Conservation (phyloP, 768 basidiomycete species). For the Podaxis sp. region DNA sequence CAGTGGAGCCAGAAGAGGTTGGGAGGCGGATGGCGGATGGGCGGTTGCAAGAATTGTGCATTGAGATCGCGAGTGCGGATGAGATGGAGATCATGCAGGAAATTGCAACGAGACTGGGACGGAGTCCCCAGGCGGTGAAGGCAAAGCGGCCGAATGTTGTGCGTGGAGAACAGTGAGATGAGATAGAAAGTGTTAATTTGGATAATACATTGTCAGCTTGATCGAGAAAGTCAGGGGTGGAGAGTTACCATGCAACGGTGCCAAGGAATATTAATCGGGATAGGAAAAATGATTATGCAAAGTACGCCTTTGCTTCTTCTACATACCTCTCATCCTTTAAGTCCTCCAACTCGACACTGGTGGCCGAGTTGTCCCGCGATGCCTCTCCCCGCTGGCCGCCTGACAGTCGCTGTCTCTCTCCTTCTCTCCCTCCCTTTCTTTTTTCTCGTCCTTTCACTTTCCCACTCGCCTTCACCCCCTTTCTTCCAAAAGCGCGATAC, state of each 20-base stretch:
- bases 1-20: slow-evolving; percentile 34
- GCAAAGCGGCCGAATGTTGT: not conserved
- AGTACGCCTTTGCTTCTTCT: not conserved
- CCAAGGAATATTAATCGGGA: not conserved
- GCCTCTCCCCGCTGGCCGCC: slow-evolving; percentile 1
- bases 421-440: not conserved
- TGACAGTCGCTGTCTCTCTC: not conserved
- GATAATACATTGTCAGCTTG: not conserved
- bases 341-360: slow-evolving; percentile 3
- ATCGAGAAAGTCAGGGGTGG: not conserved
- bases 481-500: not conserved
- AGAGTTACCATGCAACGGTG: slow-evolving; percentile 10
- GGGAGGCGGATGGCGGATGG: slow-evolving; percentile 36
- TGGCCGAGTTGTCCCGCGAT: slow-evolving; percentile 10
- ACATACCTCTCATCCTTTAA: not conserved
- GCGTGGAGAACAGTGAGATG: not conserved
- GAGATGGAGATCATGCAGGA: slow-evolving; percentile 13
- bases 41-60: slow-evolving; percentile 44
- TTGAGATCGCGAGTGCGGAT: slow-evolving; percentile 29
- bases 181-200: not conserved
- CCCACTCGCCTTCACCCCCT: not conserved
- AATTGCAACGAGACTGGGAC: slow-evolving; percentile 6
- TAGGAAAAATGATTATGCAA: not conserved
- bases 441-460: not conserved
- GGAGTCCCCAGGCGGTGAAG: not conserved